Base-by-base conservation (phyloP, 495 filamentous ascomycete species). In the Lindgomyces ingoldianus region DNA sequence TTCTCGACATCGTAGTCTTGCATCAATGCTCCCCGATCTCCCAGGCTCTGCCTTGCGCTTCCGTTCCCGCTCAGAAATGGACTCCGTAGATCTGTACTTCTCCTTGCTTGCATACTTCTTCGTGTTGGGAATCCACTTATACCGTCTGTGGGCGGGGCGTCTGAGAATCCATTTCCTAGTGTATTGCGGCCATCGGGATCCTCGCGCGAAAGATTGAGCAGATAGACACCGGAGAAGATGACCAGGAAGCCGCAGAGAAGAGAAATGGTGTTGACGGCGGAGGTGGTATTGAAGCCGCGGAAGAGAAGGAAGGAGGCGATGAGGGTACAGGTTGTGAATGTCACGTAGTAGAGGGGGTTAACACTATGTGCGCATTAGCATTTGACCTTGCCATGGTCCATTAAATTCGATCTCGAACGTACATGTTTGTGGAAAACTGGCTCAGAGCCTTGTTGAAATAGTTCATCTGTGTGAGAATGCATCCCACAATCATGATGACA, bases 371-470 rank as follows among this genome's bases (percentile, higher is more conserved):
- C 24, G 8, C 57, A 25, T 61, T 58, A 60, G 51, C 21, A n/a
- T 42, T 1, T 3, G 6, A 36, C 9, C 25, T 49, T 10, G 6
- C 14, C 4, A 18, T 12, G 25, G 4, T 30, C 11, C 1, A n/a
- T 8, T 24, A 19, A 24, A 22, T 30, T 14, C 39, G 48, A 18
- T 46, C n/a, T n/a, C n/a, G 4, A 18, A 78, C 87, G 77, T 84
- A 97, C 93, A 98, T 91, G 57, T 91, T 93, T 25, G 95, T 97
- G 16, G 91, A 91, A 78, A 97, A 98, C 72, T 96, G 91, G 76
- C 90, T 96, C 67, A 98, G 81, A 27, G 94, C 94, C 76, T 98
- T 98, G 81, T 98, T 98, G 76, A 98, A 96, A 76, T 98, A 98
- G 77, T 98, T 98, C 95, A 98, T 96, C 79, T 98, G 94, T 19